Conservation (phyloP, 768 basidiomycete genomes). For the Lactarius indigo region DNA sequence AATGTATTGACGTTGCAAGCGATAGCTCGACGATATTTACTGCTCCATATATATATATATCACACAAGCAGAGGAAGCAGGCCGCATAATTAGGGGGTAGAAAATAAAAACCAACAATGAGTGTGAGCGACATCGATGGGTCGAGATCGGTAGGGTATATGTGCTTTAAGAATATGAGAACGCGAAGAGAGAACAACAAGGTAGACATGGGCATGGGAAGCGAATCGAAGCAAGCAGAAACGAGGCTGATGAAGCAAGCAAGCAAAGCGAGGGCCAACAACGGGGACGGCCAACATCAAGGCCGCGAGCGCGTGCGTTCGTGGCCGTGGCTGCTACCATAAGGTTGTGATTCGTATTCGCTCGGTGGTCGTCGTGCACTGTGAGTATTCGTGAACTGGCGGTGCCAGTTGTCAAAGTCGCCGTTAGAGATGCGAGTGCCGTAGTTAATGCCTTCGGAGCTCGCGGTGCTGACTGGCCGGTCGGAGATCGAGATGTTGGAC, state of each 20-base stretch:
- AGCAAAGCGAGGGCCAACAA: constrained; percentile 26
- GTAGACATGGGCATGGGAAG: constrained; percentile 22
- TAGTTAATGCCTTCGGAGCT: constrained; percentile 78
- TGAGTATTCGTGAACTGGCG: constrained; percentile 78
- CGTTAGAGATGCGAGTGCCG: constrained; percentile 55
- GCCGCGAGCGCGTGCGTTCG: constrained; percentile 58
- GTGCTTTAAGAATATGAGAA: constrained; percentile 37
- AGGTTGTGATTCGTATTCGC: constrained; percentile 64
- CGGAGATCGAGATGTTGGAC: constrained; percentile 51
- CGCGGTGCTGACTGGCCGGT: constrained; percentile 65
- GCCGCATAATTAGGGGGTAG: constrained; percentile 36
- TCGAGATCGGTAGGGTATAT: constrained; percentile 45
- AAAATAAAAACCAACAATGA: constrained; percentile 49
- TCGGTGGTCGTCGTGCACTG: constrained; percentile 66
- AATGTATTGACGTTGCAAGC: constrained; percentile 21
- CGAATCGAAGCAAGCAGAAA: constrained; percentile 15
- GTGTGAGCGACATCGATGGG: constrained; percentile 42
- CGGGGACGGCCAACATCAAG: constrained; percentile 35
- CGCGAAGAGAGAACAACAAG: constrained; percentile 35
- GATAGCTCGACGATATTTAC: constrained; percentile 23
- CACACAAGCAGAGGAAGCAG: constrained; percentile 35
- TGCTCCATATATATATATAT: constrained; percentile 30
- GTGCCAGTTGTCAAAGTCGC: constrained; percentile 84
- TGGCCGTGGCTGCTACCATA: constrained; percentile 32
- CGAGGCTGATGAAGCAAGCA: constrained; percentile 21